These are phyloP conservation scores for Fusarium caatingaense DNA, from an alignment of 2,329 filamentous ascomycete species.

Conservation along the genomic window DNA sequence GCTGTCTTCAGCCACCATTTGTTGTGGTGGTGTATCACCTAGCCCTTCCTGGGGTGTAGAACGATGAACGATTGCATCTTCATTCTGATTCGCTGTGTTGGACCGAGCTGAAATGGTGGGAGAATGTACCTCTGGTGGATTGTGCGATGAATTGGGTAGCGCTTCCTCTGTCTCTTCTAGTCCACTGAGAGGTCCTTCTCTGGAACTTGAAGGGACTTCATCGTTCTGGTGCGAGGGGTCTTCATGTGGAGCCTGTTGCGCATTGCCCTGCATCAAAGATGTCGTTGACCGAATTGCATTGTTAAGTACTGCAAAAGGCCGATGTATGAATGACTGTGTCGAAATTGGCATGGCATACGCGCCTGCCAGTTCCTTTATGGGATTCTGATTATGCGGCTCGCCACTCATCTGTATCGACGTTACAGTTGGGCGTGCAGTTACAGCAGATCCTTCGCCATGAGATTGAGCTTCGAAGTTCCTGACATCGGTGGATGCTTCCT, in stretches of 20 bases:
- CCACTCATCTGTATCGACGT: constrained; percentile 18
- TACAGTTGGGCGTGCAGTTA: constrained; percentile 1
- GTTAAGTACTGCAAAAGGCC: constrained; percentile 15
- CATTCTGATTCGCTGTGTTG: constrained; percentile 9
- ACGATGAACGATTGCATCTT: constrained; percentile 13
- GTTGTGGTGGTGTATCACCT: background rate
- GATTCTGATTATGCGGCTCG: constrained; percentile 6
- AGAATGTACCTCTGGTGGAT: constrained; percentile 2
- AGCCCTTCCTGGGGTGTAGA: constrained; percentile 10
- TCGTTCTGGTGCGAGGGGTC: constrained; percentile 5
- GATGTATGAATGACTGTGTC: constrained; percentile 24
- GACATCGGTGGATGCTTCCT: constrained; percentile 28
- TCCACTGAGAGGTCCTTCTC: background rate
- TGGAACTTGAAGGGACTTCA: background rate
- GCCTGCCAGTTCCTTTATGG: constrained; percentile 15
- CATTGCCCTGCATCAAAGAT: constrained; percentile 12
- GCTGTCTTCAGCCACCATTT: constrained; percentile 5
- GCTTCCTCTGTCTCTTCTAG: constrained; percentile 5
- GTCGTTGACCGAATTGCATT: constrained; percentile 20
- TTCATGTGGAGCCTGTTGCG: background rate
- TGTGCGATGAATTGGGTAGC: background rate
- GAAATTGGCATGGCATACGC: constrained; percentile 1
- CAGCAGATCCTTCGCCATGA: constrained; percentile 17
- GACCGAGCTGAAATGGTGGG: constrained; percentile 3
- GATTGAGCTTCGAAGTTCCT: constrained; percentile 26